phyloP scores from a whole-genome alignment of 2,329 filamentous ascomycete species.

The Clonostachys rhizophaga region DNA sequence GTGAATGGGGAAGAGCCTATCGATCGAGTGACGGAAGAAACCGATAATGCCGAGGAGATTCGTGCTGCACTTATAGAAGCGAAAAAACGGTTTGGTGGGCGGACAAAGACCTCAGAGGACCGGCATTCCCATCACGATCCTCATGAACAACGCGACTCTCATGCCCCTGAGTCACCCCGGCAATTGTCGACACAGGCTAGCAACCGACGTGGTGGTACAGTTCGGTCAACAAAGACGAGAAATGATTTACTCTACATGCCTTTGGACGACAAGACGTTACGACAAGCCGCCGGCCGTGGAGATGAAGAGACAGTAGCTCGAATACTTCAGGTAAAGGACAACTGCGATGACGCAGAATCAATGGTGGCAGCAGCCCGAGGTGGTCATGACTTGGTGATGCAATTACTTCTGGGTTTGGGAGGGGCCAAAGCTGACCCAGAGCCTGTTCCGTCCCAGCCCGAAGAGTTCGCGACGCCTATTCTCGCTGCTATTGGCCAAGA shows the following conservation, averaged over 20 bases:
- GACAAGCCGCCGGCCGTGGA: constrained; percentile 54
- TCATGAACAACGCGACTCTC: constrained; percentile 43
- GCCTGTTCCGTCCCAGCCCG: constrained; percentile 52
- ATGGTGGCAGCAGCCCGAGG: constrained; percentile 89
- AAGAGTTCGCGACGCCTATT: constrained; percentile 85
- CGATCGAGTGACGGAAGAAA: constrained; percentile 71
- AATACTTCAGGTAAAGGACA: constrained; percentile 56
- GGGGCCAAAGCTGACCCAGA: constrained; percentile 64
- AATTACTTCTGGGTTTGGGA: constrained; percentile 68
- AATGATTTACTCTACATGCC: constrained; percentile 61
- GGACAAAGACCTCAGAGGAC: constrained; percentile 54
- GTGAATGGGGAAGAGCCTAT: constrained; percentile 90
- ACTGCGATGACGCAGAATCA: constrained; percentile 72
- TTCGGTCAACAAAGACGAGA: constrained; percentile 59
- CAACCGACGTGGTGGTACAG: constrained; percentile 45
- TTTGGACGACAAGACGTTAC: constrained; percentile 56
- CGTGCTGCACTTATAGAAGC: constrained; percentile 60
- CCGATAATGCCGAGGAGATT: constrained; percentile 77
- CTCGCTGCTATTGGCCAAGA: constrained; percentile 87
- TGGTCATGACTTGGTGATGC: constrained; percentile 83
- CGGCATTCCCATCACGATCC: constrained; percentile 41
- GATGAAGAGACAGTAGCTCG: constrained; percentile 58
- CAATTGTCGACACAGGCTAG: constrained; percentile 44
- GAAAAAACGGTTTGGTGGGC: constrained; percentile 48
- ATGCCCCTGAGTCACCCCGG: constrained; percentile 54